phyloP scores from a whole-genome alignment of 345 rosid genomes.

The Citrus cavaleriei region DNA sequence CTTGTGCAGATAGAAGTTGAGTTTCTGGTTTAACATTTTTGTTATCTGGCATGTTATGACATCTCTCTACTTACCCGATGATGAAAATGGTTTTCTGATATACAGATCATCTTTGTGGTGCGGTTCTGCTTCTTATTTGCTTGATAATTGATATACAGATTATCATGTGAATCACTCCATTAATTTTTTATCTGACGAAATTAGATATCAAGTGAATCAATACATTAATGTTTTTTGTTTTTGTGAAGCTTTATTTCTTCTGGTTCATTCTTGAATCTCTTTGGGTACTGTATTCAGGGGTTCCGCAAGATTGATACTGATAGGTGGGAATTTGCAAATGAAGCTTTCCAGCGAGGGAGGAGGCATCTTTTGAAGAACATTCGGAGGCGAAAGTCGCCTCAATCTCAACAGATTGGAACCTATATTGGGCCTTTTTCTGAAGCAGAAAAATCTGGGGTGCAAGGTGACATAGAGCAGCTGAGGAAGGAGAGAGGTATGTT shows the following conservation, averaged over 20 bases:
- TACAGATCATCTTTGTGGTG: slow-evolving; percentile 1
- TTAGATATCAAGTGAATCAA: not conserved
- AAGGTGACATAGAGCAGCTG: slow-evolving; percentile 55
- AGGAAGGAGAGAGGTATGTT: slow-evolving; percentile 54
- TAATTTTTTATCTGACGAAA: not conserved
- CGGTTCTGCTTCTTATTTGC: slow-evolving; percentile 13
- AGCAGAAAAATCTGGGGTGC: slow-evolving; percentile 40
- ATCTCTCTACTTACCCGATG: slow-evolving; percentile 4
- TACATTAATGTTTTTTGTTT: not conserved
- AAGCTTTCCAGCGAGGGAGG: slow-evolving; percentile 73
- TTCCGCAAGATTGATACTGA: slow-evolving; percentile 83
- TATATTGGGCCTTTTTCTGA: slow-evolving; percentile 48
- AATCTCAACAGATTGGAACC: slow-evolving; percentile 49
- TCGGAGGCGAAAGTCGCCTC: slow-evolving; percentile 77
- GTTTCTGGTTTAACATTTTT: slow-evolving; percentile 22
- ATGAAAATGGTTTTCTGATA: not conserved
- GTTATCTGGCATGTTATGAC: slow-evolving; percentile 5
- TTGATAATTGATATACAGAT: slow-evolving; percentile 3
- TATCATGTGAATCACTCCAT: not conserved
- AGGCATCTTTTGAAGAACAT: slow-evolving; percentile 81
- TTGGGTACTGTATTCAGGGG: slow-evolving; percentile 51
- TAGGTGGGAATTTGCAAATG: slow-evolving; percentile 94
- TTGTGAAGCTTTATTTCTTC: slow-evolving; percentile 1
- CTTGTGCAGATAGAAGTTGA: slow-evolving; percentile 42
- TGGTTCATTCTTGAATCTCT: slow-evolving; percentile 26